A percentile compares a stretch with the other conserved stretches of the same genome.
These are phyloP conservation scores for Thelonectria olida DNA, from an alignment of 2,329 filamentous ascomycete species.

Conservation along the genomic window DNA sequence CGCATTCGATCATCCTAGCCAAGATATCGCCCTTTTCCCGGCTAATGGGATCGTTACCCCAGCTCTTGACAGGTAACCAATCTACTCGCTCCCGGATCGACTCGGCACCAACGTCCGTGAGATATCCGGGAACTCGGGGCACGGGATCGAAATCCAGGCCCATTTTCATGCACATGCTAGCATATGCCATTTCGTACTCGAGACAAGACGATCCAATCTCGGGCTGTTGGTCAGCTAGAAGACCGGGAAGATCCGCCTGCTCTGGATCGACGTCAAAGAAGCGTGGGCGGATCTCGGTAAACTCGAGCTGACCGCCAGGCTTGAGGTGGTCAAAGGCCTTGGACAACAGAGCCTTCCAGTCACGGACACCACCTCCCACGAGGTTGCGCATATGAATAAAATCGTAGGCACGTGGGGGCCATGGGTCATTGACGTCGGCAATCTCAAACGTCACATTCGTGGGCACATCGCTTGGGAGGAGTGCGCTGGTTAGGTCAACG, in stretches of 20 bases:
- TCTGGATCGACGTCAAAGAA: conserved; percentile 50
- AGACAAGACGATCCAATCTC: conserved; percentile 42
- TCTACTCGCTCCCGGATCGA: conserved; percentile 51
- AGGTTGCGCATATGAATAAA: conserved; percentile 55
- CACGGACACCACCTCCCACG: conserved; percentile 55
- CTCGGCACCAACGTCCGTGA: conserved; percentile 52
- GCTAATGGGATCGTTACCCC: conserved; percentile 51
- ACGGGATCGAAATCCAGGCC: conserved; percentile 53
- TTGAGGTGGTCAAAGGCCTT: conserved; percentile 52
- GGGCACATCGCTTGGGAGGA: conserved; percentile 57
- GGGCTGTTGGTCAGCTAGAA: conserved; percentile 24
- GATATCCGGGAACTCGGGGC: conserved; percentile 45
- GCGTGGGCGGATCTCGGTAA: conserved; percentile 52
- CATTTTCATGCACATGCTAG: conserved; percentile 37
- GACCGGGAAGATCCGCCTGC: conserved; percentile 26
- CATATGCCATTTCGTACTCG: conserved; percentile 47
- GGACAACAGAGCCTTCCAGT: conserved; percentile 49
- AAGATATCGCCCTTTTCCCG: conserved; percentile 48
- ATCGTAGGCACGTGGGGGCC: conserved; percentile 48
- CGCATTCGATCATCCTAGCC: conserved; percentile 47
- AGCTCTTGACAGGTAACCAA: conserved; percentile 52
- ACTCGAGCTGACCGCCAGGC: conserved; percentile 56
- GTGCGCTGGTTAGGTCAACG: conserved; percentile 52
- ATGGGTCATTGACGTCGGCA: conserved; percentile 63
- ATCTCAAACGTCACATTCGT: conserved; percentile 68